Conservation (phyloP, 805 yeast species). For the Jamesozyma piceae region DNA sequence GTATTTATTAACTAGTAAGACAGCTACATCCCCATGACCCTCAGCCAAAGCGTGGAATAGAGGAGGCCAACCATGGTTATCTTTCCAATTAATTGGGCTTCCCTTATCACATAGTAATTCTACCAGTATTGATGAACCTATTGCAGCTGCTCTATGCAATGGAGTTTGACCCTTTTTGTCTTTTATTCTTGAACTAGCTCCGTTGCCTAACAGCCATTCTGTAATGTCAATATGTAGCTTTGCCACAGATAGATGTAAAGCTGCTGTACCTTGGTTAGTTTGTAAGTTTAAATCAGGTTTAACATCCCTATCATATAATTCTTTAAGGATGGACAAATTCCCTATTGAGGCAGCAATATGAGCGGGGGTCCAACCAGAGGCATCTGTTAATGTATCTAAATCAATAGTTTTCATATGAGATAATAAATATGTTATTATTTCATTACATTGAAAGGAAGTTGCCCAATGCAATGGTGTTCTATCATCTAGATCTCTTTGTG, state of each 20-base stretch:
- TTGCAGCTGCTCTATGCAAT: conserved; percentile 74
- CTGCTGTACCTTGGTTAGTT: conserved; percentile 64
- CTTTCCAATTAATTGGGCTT: conserved; percentile 61
- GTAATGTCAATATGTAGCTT: conserved; percentile 53
- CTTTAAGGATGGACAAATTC: conserved; percentile 40
- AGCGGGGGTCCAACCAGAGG: conserved; percentile 79
- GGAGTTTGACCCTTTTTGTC: conserved; percentile 62
- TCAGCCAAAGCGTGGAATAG: conserved; percentile 86
- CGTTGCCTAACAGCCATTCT: conserved; percentile 43
- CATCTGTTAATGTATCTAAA: conserved; percentile 60
- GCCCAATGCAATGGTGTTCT: conserved; percentile 90
- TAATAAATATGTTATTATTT: conserved; percentile 39
- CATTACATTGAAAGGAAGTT: conserved; percentile 48
- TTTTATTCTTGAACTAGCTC: conserved; percentile 54
- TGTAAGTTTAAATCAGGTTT: conserved; percentile 51
- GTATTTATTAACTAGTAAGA: conserved; percentile 41
- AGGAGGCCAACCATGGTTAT: conserved; percentile 72
- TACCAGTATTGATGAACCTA: conserved; percentile 55
- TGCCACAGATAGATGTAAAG: conserved; percentile 67
- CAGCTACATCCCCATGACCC: conserved; percentile 73
- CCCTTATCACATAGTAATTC: conserved; percentile 42
- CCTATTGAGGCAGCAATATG: conserved; percentile 81
- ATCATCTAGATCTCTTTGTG: conserved; percentile 55
- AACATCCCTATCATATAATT: conserved; percentile 42
- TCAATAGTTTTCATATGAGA: conserved; percentile 36